A percentile compares a stretch with the other conserved stretches of the same genome.
phyloP scores from a whole-genome alignment of 2,329 filamentous ascomycete genomes.

The Penicillium sp. region DNA sequence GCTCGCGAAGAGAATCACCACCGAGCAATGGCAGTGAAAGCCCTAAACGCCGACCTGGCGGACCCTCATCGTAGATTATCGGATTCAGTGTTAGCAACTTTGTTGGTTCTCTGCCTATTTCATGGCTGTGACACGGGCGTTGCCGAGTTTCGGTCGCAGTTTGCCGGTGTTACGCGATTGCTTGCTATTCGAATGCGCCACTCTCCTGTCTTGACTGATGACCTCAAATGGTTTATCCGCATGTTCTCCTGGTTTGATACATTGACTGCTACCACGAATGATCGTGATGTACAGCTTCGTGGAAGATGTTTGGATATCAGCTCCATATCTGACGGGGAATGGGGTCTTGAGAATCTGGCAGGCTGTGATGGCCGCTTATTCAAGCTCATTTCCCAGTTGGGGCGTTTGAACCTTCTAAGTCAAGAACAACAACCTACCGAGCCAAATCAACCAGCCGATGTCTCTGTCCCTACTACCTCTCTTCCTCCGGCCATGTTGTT shows the following conservation, averaged over 20 bases:
- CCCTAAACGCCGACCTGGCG: conserved; percentile 81
- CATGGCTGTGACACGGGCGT: conserved; percentile 92
- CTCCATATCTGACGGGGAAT: conserved; percentile 65
- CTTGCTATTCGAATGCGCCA: conserved; percentile 71
- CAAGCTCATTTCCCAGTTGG: conserved; percentile 79
- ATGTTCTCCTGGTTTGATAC: conserved; percentile 95
- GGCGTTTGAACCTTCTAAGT: conserved; percentile 79
- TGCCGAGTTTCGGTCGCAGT: conserved; percentile 89
- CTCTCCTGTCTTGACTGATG: conserved; percentile 65
- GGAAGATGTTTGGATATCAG: conserved; percentile 64
- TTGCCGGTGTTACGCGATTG: conserved; percentile 89
- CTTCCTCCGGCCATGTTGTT: conserved; percentile 38
- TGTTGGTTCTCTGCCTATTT: conserved; percentile 86
- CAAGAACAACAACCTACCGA: conserved; percentile 56
- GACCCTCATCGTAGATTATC: conserved; percentile 73
- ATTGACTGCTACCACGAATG: conserved; percentile 87
- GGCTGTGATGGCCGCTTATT: conserved; percentile 87
- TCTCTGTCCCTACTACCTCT: conserved; percentile 26
- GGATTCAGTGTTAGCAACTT: conserved; percentile 83
- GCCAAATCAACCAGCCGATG: conserved; percentile 22
- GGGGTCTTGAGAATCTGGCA: conserved; percentile 78
- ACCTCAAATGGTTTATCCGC: conserved; percentile 77
- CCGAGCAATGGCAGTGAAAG: conserved; percentile 78
- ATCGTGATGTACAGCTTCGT: conserved; percentile 79
- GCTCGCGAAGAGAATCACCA: conserved; percentile 78